These are phyloP conservation scores for Yamadazyma atlantica DNA, from an alignment of 1,139 yeast species.

Conservation along the genomic window DNA sequence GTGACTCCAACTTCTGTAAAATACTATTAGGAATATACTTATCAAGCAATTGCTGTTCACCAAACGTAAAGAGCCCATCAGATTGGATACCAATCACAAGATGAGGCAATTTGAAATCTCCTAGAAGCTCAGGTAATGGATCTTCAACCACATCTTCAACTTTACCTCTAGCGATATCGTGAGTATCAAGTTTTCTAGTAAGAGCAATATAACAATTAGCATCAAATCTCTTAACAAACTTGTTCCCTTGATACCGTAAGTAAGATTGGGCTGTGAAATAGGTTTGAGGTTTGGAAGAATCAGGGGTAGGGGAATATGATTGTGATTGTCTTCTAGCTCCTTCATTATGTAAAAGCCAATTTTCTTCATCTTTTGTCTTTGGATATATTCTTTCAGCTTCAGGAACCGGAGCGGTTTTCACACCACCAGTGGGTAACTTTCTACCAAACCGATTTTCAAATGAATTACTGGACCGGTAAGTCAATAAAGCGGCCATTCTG, in stretches of 20 bases:
- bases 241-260: constrained; percentile 88
- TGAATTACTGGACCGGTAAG: constrained; percentile 88
- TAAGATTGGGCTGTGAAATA: constrained; percentile 95
- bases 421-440: constrained; percentile 46
- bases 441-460: constrained; percentile 91
- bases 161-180: constrained; percentile 85
- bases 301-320: constrained; percentile 3
- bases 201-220: constrained; percentile 95
- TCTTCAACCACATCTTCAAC: constrained; percentile 25
- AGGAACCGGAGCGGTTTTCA: constrained; percentile 11
- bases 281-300: constrained; percentile 63
- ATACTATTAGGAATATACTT: constrained; percentile 67
- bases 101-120: constrained; percentile 66
- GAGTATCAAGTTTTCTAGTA: constrained; percentile 91
- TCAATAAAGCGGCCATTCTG: constrained; percentile 91
- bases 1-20: constrained; percentile 75
- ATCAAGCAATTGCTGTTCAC: constrained; percentile 87
- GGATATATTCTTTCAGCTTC: constrained; percentile 24
- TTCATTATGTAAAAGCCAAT: constrained; percentile 46
- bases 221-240: constrained; percentile 86
- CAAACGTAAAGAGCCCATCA: constrained; percentile 88
- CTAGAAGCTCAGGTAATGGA: constrained; percentile 43
- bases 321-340: constrained; percentile 25
- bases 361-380: constrained; percentile 44
- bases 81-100: constrained; percentile 85